phyloP scores from a whole-genome alignment of 306 rosid genomes.

The Oemleria cerasiformis region DNA sequence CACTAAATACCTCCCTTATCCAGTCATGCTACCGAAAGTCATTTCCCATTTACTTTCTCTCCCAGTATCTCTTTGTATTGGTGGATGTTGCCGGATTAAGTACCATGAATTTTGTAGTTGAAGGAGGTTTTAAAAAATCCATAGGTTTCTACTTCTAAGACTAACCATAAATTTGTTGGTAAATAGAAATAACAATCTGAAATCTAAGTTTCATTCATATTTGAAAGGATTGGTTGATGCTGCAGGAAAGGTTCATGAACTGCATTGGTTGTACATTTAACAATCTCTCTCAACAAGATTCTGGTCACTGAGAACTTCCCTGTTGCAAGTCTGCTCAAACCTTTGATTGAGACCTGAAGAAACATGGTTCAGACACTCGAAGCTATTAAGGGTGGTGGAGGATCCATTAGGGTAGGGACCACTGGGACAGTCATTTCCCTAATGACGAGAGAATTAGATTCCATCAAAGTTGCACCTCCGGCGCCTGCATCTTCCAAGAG shows the following conservation, averaged over 20 bases:
- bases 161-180: not conserved
- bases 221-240: slow-evolving; percentile 26
- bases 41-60: not conserved
- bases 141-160: slow-evolving; percentile 12
- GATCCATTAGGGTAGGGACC: slow-evolving; percentile 78
- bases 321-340: slow-evolving; percentile 26
- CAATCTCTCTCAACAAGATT: slow-evolving; percentile 14
- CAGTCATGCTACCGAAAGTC: not conserved
- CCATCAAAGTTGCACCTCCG: slow-evolving; percentile 46
- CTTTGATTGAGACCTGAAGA: slow-evolving; percentile 25
- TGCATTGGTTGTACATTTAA: slow-evolving; percentile 22
- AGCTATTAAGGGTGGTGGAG: slow-evolving; percentile 72
- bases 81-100: not conserved
- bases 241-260: slow-evolving; percentile 40
- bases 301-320: slow-evolving; percentile 4
- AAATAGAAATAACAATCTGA: not conserved
- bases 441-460: slow-evolving; percentile 84
- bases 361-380: slow-evolving; percentile 73
- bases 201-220: slow-evolving; percentile 17
- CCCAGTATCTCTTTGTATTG: not conserved
- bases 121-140: not conserved
- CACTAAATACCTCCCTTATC: not conserved
- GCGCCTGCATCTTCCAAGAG: slow-evolving; percentile 48
- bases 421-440: slow-evolving; percentile 78
- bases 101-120: not conserved